Evolutionary conservation across 176 grass and related monocot species (phyloP).

Genomic region (Aegilops bicornis): DNA sequence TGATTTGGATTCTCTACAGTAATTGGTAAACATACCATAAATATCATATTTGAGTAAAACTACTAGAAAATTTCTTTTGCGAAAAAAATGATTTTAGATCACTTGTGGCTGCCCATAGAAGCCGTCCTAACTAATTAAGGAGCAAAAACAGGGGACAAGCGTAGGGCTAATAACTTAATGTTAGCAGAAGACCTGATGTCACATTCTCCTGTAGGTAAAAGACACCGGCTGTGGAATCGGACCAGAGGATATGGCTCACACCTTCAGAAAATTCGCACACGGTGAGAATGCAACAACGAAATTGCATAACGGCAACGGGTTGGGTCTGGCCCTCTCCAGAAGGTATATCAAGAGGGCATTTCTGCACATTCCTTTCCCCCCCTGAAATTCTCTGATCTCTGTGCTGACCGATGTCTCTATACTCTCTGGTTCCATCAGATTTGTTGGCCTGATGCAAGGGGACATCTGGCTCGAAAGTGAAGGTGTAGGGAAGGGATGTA

Average conservation of each 20-base stretch:
- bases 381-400: neutral
- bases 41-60: neutral
- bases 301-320: conserved; percentile 35
- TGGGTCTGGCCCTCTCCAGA: conserved; percentile 81
- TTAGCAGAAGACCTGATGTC: neutral
- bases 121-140: neutral
- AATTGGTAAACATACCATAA: neutral
- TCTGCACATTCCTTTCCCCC: neutral
- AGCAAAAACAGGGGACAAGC: neutral
- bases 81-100: neutral
- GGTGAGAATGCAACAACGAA: conserved; percentile 13
- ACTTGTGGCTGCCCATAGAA: neutral
- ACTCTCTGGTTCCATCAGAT: conserved; percentile 40
- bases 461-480: conserved; percentile 74
- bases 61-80: neutral
- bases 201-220: conserved; percentile 55
- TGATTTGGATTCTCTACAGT: neutral
- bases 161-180: neutral
- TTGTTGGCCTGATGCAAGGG: conserved; percentile 66
- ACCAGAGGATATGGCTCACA: conserved; percentile 60
- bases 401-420: neutral
- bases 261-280: conserved; percentile 64
- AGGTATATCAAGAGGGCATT: conserved; percentile 48
- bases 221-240: conserved; percentile 77
- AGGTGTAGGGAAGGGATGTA: conserved; percentile 64